Evolutionary conservation across 352 stramenopile species (phyloP).

Genomic region (Pythium folliculosum): DNA sequence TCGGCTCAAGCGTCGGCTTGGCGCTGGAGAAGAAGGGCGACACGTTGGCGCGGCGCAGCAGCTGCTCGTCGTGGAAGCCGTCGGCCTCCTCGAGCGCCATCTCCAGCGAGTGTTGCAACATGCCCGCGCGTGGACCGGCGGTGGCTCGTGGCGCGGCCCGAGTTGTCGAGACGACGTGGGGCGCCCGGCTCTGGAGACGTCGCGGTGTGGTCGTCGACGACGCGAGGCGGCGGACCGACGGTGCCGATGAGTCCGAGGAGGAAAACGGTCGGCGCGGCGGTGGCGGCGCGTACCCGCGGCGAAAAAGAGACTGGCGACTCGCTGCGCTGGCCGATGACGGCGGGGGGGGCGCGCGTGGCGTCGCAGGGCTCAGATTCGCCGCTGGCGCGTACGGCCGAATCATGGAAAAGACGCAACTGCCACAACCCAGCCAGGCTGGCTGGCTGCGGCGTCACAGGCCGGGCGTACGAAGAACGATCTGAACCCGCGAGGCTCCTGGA

Average conservation of each 20-base stretch:
- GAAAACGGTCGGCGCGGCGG: not conserved
- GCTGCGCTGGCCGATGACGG: not conserved
- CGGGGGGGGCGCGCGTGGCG: not conserved
- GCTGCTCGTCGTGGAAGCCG: conserved; percentile 28
- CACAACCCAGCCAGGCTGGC: conserved; percentile 1
- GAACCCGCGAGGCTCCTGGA: too few relatives aligned
- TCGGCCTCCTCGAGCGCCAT: conserved; percentile 49
- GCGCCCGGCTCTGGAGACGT: not conserved
- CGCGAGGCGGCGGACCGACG: too few relatives aligned
- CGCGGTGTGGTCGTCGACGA: not conserved
- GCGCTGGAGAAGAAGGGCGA: conserved; percentile 44
- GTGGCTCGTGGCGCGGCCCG: too few relatives aligned
- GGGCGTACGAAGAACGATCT: not conserved
- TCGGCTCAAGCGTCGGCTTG: conserved; percentile 9
- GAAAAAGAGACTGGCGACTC: too few relatives aligned
- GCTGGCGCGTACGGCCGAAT: not conserved
- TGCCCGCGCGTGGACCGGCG: not conserved
- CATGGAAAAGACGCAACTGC: not conserved
- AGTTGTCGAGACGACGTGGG: not conserved
- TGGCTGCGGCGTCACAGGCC: not conserved
- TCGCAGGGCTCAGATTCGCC: conserved; percentile 3
- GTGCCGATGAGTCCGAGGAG: too few relatives aligned
- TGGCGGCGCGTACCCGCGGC: not conserved
- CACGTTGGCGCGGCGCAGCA: conserved; percentile 32
- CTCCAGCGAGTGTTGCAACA: conserved; percentile 27